phyloP scores from a whole-genome alignment of 1,284 basidiomycete genomes.

The Tylopilus orsonianus region DNA sequence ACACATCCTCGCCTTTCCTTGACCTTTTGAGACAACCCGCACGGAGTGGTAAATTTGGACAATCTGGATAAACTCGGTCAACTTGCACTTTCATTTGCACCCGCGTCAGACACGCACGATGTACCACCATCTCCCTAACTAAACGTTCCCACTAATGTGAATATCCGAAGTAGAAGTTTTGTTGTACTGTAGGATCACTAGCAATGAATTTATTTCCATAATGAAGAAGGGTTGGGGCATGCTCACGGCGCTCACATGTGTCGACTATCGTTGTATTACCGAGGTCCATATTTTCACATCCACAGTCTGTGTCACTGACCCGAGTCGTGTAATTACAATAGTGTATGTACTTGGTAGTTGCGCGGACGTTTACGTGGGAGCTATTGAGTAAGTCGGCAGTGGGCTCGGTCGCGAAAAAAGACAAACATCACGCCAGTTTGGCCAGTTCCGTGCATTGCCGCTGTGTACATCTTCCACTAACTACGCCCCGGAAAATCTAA shows the following conservation, averaged over 20 bases:
- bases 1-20: slow-evolving; percentile 6
- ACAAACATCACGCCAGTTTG: not conserved
- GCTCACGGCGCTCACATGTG: too few relatives aligned
- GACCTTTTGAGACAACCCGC: slow-evolving; percentile 19
- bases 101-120: slow-evolving; percentile 26
- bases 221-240: too few relatives aligned
- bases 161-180: slow-evolving; percentile 33
- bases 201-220: slow-evolving; percentile 15
- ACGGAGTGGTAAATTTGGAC: slow-evolving; percentile 33
- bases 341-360: too few relatives aligned
- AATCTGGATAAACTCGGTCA: slow-evolving; percentile 31
- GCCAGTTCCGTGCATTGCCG: not conserved
- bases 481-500: not conserved
- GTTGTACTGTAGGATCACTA: slow-evolving; percentile 36
- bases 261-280: too few relatives aligned
- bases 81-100: slow-evolving; percentile 34
- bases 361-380: slow-evolving; percentile 15
- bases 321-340: too few relatives aligned
- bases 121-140: slow-evolving; percentile 35
- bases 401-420: not conserved
- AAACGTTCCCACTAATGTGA: slow-evolving; percentile 35
- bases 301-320: too few relatives aligned
- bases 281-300: too few relatives aligned
- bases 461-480: not conserved
- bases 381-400: not conserved